Percentiles rank a stretch among this genome's conserved stretches.
Evolutionary conservation across 179 eudicot genomes (phyloP).

Genomic region (Gypsophila paniculata): DNA sequence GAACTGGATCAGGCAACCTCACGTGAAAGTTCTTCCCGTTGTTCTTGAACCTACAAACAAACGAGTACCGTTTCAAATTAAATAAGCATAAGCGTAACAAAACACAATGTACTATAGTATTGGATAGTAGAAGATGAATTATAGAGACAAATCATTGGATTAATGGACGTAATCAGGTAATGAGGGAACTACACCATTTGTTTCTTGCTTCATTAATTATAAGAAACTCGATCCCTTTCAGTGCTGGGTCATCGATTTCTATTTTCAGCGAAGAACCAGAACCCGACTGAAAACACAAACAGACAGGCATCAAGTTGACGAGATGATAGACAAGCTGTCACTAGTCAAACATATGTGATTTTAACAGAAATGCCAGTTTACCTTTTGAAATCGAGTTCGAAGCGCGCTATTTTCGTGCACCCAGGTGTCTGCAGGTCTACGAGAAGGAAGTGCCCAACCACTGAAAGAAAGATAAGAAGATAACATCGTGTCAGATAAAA

Average conservation of each 20-base stretch:
- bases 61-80: constrained; percentile 1
- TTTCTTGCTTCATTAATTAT: constrained; percentile 74
- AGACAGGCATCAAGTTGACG: constrained; percentile 17
- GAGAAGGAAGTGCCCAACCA: constrained; percentile 75
- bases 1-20: constrained; percentile 45
- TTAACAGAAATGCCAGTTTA: constrained; percentile 25
- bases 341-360: neutral
- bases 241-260: constrained; percentile 78
- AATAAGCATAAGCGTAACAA: neutral
- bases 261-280: constrained; percentile 48
- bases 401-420: constrained; percentile 74
- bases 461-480: constrained; percentile 27
- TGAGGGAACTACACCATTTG: constrained; percentile 53
- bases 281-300: constrained; percentile 58
- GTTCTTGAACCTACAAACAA: constrained; percentile 64
- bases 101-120: neutral
- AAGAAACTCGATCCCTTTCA: constrained; percentile 89
- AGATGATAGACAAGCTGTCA: neutral
- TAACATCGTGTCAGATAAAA: constrained; percentile 1
- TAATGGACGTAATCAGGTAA: neutral
- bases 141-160: constrained; percentile 1
- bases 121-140: constrained; percentile 6
- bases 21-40: constrained; percentile 75
- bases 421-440: constrained; percentile 68
- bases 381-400: constrained; percentile 75